These are phyloP conservation scores for Salix dunnii DNA, from an alignment of 345 rosid species.

Conservation along the genomic window DNA sequence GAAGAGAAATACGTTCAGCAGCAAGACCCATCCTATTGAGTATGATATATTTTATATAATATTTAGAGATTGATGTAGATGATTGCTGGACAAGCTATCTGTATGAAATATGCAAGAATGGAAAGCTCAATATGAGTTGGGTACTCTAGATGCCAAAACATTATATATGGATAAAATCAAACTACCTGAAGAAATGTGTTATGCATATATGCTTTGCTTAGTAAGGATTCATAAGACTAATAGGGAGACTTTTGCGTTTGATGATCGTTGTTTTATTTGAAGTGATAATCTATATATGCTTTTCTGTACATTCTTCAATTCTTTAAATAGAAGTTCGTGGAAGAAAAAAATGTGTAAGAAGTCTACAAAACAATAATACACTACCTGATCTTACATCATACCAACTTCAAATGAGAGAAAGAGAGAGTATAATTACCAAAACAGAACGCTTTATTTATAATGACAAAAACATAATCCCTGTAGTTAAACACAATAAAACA, in stretches of 20 bases:
- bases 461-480: neutral
- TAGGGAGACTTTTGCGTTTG: neutral
- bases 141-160: neutral
- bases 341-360: neutral
- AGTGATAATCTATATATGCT: neutral
- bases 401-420: neutral
- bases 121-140: neutral
- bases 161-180: neutral
- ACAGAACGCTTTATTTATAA: neutral
- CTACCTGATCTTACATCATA: neutral
- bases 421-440: neutral
- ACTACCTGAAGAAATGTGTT: neutral
- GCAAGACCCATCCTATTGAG: slow-evolving; percentile 11
- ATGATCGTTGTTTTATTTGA: neutral
- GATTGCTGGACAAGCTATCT: slow-evolving; percentile 2
- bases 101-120: slow-evolving; percentile 10
- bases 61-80: slow-evolving; percentile 17
- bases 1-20: slow-evolving; percentile 17
- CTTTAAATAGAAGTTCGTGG: neutral
- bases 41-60: slow-evolving; percentile 24
- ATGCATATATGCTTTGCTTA: neutral
- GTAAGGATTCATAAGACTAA: neutral
- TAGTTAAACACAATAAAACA: neutral
- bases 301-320: neutral
- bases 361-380: neutral